phyloP scores from a whole-genome alignment of 768 basidiomycete species.

The Calocybe indica region DNA sequence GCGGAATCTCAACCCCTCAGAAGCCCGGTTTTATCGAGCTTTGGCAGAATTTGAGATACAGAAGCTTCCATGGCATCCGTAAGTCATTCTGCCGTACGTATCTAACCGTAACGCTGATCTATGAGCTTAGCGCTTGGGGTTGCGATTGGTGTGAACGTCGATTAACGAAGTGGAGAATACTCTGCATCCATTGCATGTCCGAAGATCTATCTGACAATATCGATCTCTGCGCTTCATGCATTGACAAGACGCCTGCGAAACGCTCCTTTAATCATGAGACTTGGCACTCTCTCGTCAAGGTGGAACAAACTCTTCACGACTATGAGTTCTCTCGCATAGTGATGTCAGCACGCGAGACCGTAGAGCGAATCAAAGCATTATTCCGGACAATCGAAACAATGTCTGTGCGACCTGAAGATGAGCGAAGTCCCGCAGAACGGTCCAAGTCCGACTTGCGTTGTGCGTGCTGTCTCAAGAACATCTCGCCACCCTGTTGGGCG shows the following conservation, averaged over 20 bases:
- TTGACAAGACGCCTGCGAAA: slow-evolving; percentile 21
- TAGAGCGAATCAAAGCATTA: slow-evolving; percentile 19
- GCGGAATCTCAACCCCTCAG: slow-evolving; percentile 23
- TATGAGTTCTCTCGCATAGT: slow-evolving; percentile 21
- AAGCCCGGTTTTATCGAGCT: slow-evolving; percentile 28
- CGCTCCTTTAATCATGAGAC: slow-evolving; percentile 24
- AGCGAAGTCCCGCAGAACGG: background rate
- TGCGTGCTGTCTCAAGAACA: slow-evolving; percentile 10
- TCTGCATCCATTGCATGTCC: slow-evolving; percentile 27
- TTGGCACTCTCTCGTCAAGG: slow-evolving; percentile 25
- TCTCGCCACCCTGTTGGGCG: slow-evolving; percentile 15
- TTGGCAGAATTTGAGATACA: slow-evolving; percentile 26
- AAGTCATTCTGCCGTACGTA: slow-evolving; percentile 6
- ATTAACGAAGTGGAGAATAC: slow-evolving; percentile 24
- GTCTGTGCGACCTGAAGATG: slow-evolving; percentile 1
- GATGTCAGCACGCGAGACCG: slow-evolving; percentile 16
- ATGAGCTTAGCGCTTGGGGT: slow-evolving; percentile 17
- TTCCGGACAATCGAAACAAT: slow-evolving; percentile 18
- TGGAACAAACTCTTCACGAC: slow-evolving; percentile 25
- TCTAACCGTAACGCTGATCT: background rate
- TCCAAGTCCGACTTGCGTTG: slow-evolving; percentile 4
- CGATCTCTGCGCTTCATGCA: slow-evolving; percentile 24
- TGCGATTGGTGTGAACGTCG: slow-evolving; percentile 26
- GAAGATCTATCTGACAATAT: slow-evolving; percentile 28
- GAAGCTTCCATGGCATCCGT: slow-evolving; percentile 31